Evolutionary conservation across 495 filamentous ascomycete species (phyloP), one percentile per base, ranked within the genome.

Genomic region (Penicillium cinerascens): DNA sequence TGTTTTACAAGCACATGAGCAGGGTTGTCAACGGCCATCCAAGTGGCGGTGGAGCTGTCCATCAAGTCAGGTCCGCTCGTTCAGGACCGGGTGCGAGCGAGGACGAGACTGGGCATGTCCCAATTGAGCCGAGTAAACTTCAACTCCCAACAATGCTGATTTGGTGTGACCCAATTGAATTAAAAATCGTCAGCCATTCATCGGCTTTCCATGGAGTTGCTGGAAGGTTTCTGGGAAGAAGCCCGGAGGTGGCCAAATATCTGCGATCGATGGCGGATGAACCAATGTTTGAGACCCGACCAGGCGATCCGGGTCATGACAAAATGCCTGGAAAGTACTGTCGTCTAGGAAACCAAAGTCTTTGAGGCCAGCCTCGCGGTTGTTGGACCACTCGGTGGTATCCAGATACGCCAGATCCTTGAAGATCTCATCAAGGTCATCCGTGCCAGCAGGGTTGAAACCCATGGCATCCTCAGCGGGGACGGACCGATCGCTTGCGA

Each of bases 321-420:
- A 80, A 45, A 81, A 79, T 4, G 73, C 71, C 42, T 78, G 74
- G 54, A 81, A 81, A 4, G 76, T 80, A 26, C 59, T 74, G 40
- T 78, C 72, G 43, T 79, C 77, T 6, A 80, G 68, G 60, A 84
- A 83, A 1, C 82, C 82, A 25, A 86, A 79, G 51, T 86, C 83
- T 53, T 76, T 76, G 54, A 86, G 66, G 1, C 71, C 72, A 35
- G 78, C 76, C 51, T 81, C 73, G 56, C 76, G 76, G 58, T 69
- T 80, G 33, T 58, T 77, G 1, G 77, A 71, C 71, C 77, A 77
- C 54, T 84, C 80, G 7, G 76, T 79, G 20, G 78, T 79, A 54
- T 87, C 83, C 9, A 84, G 73, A 43, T 81, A 78, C n/a, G 79
- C 79, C 3, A 87, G 70, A 39, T 87, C 82, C 58, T 83, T 79